phyloP scores from a whole-genome alignment of 164 flowering plant genomes.

The Chimonanthus praecox region DNA sequence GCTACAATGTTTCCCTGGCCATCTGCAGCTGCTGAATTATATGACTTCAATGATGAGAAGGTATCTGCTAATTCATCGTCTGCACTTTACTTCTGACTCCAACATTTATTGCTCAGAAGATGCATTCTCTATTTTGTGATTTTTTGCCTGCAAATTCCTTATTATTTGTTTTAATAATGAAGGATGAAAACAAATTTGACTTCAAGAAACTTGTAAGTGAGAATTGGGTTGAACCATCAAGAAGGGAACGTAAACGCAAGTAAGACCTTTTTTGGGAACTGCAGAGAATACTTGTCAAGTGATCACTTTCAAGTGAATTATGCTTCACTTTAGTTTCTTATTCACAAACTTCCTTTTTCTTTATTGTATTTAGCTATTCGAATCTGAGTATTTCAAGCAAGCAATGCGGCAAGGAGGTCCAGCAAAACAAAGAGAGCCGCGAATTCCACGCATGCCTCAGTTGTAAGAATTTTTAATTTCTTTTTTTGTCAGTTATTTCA shows the following conservation, averaged over 20 bases:
- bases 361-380: conserved; percentile 46
- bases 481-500: not conserved
- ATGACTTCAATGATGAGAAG: conserved; percentile 94
- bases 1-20: conserved; percentile 7
- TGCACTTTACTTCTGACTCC: not conserved
- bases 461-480: conserved; percentile 41
- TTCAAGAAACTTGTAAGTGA: conserved; percentile 96
- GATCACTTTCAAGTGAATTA: not conserved
- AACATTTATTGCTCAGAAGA: not conserved
- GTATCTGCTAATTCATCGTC: conserved; percentile 22
- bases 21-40: conserved; percentile 84
- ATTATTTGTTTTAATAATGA: conserved; percentile 14
- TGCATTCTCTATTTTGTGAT: not conserved
- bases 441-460: conserved; percentile 99
- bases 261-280: conserved; percentile 24
- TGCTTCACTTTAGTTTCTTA: not conserved
- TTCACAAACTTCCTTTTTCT: not conserved
- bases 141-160: not conserved
- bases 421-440: conserved; percentile 85
- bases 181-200: conserved; percentile 82
- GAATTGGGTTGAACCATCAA: conserved; percentile 95
- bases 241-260: conserved; percentile 96
- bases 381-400: conserved; percentile 97
- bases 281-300: not conserved
- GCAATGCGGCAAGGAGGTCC: conserved; percentile 97